These are phyloP conservation scores for Diaporthe longicolla DNA, from an alignment of 2,329 filamentous ascomycete genomes.

Conservation along the genomic window DNA sequence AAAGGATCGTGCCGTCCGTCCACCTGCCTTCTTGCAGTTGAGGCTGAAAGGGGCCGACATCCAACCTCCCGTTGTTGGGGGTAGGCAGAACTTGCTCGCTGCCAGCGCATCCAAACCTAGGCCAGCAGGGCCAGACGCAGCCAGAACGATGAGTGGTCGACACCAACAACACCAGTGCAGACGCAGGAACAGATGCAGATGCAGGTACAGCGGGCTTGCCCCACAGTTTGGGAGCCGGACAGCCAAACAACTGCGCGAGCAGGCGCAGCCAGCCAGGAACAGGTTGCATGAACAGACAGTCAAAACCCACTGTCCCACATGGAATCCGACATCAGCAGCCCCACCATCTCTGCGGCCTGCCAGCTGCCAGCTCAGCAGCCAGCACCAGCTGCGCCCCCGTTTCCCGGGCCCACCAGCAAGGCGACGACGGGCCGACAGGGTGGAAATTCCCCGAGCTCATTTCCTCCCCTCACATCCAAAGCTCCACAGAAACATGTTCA, in stretches of 20 bases:
- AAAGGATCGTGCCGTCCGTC: no score
- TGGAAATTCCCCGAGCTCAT: conserved; percentile 33
- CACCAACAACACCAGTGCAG: background rate
- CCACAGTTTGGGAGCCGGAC: conserved; percentile 13
- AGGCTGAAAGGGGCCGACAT: background rate
- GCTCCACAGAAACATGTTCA: conserved; percentile 8
- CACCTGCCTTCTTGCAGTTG: background rate
- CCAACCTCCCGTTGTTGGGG: background rate
- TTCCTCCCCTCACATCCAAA: background rate
- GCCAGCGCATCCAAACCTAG: background rate
- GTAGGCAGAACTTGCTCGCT: background rate
- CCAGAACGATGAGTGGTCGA: background rate
- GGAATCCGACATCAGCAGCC: conserved; percentile 12
- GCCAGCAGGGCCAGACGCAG: background rate
- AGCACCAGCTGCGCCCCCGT: conserved; percentile 20
- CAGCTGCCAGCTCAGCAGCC: conserved; percentile 5
- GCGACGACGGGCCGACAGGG: conserved; percentile 25
- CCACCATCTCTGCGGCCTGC: conserved; percentile 14
- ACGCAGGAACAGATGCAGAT: conserved; percentile 19
- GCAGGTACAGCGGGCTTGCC: conserved; percentile 17
- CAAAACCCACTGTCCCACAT: conserved; percentile 22
- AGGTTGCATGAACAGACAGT: conserved; percentile 10
- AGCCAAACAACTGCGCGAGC: conserved; percentile 1
- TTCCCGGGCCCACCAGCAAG: conserved; percentile 7
- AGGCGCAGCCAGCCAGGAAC: conserved; percentile 17